A percentile compares a stretch with the other conserved stretches of the same genome.
Evolutionary conservation across 2,329 filamentous ascomycete genomes (phyloP).

Genomic region (Huntiella moniliformis): DNA sequence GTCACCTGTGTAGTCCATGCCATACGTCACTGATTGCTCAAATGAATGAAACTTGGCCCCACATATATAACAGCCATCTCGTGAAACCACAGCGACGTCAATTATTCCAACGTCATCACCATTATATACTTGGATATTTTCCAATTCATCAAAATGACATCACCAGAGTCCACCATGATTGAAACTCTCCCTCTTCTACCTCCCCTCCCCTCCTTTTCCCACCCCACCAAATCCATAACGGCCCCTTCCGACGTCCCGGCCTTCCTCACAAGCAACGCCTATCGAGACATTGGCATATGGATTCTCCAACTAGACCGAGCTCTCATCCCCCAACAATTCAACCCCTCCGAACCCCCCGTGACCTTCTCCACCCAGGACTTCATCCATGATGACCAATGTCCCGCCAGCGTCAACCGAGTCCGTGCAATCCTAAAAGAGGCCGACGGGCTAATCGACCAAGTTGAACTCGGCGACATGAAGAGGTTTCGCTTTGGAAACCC

Average conservation of each 20-base stretch:
- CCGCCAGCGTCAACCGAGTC: slow-evolving; percentile 41
- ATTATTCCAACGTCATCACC: no score
- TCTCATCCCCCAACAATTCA: slow-evolving; percentile 49
- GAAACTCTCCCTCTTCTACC: slow-evolving; percentile 29
- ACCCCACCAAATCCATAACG: slow-evolving; percentile 65
- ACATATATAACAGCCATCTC: no score
- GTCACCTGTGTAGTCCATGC: no score
- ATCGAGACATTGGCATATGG: slow-evolving; percentile 73
- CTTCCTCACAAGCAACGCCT: slow-evolving; percentile 67
- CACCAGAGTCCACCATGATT: no score
- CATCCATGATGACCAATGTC: slow-evolving; percentile 15
- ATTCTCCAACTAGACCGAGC: slow-evolving; percentile 77
- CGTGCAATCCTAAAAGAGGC: slow-evolving; percentile 47
- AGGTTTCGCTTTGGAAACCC: slow-evolving; percentile 71
- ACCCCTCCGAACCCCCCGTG: background rate
- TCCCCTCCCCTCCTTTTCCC: slow-evolving; percentile 37
- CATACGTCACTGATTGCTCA: no score
- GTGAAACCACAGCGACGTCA: no score
- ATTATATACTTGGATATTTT: no score
- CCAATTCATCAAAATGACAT: no score
- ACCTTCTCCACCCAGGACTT: background rate
- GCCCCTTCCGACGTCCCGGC: slow-evolving; percentile 62
- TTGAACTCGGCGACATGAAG: slow-evolving; percentile 69
- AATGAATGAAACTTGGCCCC: no score
- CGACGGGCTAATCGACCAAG: slow-evolving; percentile 50